phyloP scores from a whole-genome alignment of 1,284 basidiomycete genomes.

The Cerrena zonata region DNA sequence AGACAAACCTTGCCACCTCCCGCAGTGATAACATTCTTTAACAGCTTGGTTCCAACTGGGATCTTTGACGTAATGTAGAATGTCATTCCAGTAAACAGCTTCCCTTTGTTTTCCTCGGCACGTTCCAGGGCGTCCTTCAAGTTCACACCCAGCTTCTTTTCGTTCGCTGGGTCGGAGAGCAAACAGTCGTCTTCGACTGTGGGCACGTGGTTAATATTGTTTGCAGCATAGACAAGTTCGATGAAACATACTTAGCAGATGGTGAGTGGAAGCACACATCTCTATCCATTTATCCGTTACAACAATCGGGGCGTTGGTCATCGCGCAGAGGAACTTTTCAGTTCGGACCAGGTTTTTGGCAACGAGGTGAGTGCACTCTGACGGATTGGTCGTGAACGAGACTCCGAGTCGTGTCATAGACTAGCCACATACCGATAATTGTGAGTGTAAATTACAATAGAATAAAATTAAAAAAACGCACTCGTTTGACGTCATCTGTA shows the following conservation, averaged over 20 bases:
- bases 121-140: conserved; percentile 53
- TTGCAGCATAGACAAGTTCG: conserved; percentile 1
- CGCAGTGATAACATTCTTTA: conserved; percentile 60
- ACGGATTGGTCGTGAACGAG: conserved; percentile 51
- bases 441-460: neutral
- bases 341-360: conserved; percentile 66
- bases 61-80: conserved; percentile 72
- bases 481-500: conserved; percentile 52
- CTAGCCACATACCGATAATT: conserved; percentile 31
- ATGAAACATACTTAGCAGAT: conserved; percentile 62
- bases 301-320: conserved; percentile 56
- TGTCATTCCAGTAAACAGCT: conserved; percentile 54
- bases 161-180: conserved; percentile 54
- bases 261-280: conserved; percentile 48
- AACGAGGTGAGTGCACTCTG: conserved; percentile 73
- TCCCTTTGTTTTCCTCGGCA: conserved; percentile 45
- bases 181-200: conserved; percentile 60
- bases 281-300: conserved; percentile 64
- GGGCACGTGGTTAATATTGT: neutral
- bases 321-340: conserved; percentile 76
- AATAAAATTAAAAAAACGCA: conserved; percentile 21
- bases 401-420: conserved; percentile 57
- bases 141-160: conserved; percentile 60
- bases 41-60: conserved; percentile 45
- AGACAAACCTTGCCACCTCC: conserved; percentile 62